These are phyloP conservation scores for Cordyceps cicadae DNA, from an alignment of 2,329 filamentous ascomycete genomes.

Conservation along the genomic window DNA sequence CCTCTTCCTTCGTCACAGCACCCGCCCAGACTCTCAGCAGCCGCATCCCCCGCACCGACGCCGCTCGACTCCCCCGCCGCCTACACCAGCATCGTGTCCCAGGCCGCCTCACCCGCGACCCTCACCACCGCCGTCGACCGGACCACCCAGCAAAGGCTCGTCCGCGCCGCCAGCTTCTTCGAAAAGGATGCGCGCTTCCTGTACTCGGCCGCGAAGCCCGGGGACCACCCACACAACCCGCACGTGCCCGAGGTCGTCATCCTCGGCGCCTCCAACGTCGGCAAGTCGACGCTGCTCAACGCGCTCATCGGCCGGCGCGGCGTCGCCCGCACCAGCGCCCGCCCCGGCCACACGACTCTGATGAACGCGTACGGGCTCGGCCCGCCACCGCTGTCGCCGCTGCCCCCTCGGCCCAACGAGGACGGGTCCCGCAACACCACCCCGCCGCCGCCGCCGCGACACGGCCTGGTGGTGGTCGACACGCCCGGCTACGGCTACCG, in stretches of 20 bases:
- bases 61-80: background rate
- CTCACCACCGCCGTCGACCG: background rate
- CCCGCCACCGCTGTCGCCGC: slow-evolving; percentile 23
- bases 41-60: no score
- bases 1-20: background rate
- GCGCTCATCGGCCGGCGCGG: slow-evolving; percentile 52
- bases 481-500: slow-evolving; percentile 43
- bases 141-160: slow-evolving; percentile 18
- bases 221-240: slow-evolving; percentile 42
- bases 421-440: no score
- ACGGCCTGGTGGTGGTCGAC: slow-evolving; percentile 42
- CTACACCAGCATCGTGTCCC: slow-evolving; percentile 6
- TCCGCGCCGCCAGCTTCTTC: slow-evolving; percentile 26
- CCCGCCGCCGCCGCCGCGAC: slow-evolving; percentile 26
- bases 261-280: slow-evolving; percentile 80
- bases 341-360: slow-evolving; percentile 44
- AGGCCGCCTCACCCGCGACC: slow-evolving; percentile 5
- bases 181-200: slow-evolving; percentile 30
- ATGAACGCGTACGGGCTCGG: slow-evolving; percentile 52
- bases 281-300: slow-evolving; percentile 84
- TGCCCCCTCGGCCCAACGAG: slow-evolving; percentile 17
- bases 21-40: background rate
- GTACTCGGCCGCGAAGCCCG: slow-evolving; percentile 41
- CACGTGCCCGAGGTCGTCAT: slow-evolving; percentile 59
- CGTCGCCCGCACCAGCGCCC: slow-evolving; percentile 41